Conservation (phyloP, 257 asterid species). For the Solanum ossicruentum region DNA sequence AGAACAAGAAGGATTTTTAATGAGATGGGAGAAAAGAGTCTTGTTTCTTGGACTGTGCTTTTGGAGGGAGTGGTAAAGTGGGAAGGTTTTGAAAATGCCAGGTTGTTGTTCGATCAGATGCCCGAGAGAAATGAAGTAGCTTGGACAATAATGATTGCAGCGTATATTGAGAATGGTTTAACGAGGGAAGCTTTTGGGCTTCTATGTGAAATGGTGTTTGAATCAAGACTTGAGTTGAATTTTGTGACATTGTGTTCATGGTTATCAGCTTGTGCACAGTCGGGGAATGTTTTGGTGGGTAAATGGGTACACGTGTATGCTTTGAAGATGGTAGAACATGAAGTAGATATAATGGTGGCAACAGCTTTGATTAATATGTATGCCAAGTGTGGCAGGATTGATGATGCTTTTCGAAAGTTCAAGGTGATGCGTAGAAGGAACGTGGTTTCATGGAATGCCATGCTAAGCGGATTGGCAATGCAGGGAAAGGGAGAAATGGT, state of each 20-base stretch:
- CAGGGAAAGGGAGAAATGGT: slow-evolving; percentile 57
- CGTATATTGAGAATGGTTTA: slow-evolving; percentile 45
- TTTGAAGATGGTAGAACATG: slow-evolving; percentile 22
- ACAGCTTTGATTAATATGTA: slow-evolving; percentile 82
- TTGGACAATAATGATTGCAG: slow-evolving; percentile 50
- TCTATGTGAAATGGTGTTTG: slow-evolving; percentile 39
- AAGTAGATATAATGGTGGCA: slow-evolving; percentile 31
- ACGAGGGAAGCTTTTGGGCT: slow-evolving; percentile 37
- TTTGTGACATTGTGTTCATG: slow-evolving; percentile 40
- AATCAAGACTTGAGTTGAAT: slow-evolving; percentile 24
- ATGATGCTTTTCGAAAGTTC: slow-evolving; percentile 38
- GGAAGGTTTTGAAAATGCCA: slow-evolving; percentile 50
- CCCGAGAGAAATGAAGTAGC: slow-evolving; percentile 62
- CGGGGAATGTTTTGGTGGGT: slow-evolving; percentile 48
- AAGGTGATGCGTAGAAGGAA: slow-evolving; percentile 27
- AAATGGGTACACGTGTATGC: slow-evolving; percentile 55
- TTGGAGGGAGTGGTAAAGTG: slow-evolving; percentile 50
- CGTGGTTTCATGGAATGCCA: slow-evolving; percentile 57
- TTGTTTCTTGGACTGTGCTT: slow-evolving; percentile 76
- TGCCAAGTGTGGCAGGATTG: slow-evolving; percentile 67
- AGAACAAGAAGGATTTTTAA: slow-evolving; percentile 37
- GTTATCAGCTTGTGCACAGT: slow-evolving; percentile 53
- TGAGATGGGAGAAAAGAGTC: slow-evolving; percentile 44
- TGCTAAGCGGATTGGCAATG: slow-evolving; percentile 73
- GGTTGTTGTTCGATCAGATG: slow-evolving; percentile 49